Evolutionary conservation across 495 filamentous ascomycete genomes (phyloP), one percentile per base, ranked within the genome.

Genomic region (Aspergillus bridgeri): DNA sequence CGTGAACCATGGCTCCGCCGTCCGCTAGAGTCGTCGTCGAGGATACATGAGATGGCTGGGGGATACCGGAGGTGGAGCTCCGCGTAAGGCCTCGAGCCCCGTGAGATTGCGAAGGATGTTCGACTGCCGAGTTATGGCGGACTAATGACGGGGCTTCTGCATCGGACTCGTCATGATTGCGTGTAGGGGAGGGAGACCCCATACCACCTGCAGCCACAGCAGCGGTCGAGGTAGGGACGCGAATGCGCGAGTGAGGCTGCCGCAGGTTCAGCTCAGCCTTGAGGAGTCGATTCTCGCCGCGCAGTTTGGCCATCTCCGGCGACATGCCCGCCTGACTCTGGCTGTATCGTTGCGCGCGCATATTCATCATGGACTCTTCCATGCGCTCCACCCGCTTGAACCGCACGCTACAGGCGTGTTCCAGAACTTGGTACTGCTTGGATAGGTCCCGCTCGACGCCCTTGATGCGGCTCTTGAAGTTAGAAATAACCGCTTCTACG

Each of bases 381-480:
- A 98, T 78, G 2, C 89, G 83, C 42, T 98, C 94, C n/a, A 98
- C 79, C 57, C 89, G 88, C 69, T 93, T 92, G 63, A 87, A 83
- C 21, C 92, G 86, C 21, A 84, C 69, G 54, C 91, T 87, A 43
- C 96, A 84, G 22, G 84, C 87, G 59, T 85, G 85, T 73, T 97
- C 92, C 20, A 98, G 81, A 2, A 83, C 83, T 55, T 96, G 88
- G 64, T 96, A 98, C 61, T 97, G 91, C 62, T 90, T 89, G 82
- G 85, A 89, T 15, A 98, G 76, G 48, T 95, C 89, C 52, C 89
- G 86, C 63, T 98, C 95, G 42, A 96, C 84, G n/a, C 75, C 74
- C 61, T 87, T 89, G 68, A 96, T 87, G 56, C 89, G 86, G 45
- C 77, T 75, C 65, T 90, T 89, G 80, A 96, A 96, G 33, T 82